Percentiles rank a stretch among this genome's conserved stretches.
Evolutionary conservation across 108 stramenopile genomes (phyloP).

Genomic region (Skeletonema grethae): DNA sequence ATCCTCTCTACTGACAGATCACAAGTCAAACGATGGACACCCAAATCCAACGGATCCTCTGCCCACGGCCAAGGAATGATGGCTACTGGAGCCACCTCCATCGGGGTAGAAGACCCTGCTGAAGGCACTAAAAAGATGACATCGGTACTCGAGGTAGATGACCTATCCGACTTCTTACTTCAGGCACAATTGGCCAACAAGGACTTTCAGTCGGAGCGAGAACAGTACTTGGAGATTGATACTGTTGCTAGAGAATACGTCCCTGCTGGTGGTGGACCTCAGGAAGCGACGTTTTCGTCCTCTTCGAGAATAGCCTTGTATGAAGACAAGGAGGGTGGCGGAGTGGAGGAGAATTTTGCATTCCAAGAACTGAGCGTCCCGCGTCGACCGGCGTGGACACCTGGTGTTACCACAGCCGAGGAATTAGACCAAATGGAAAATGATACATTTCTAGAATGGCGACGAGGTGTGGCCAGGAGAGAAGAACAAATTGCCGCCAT

Average conservation of each 20-base stretch:
- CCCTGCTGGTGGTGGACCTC: constrained; percentile 1
- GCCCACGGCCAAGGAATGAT: constrained; percentile 78
- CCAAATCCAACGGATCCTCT: constrained; percentile 65
- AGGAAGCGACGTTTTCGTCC: neutral
- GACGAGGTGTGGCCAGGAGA: constrained; percentile 85
- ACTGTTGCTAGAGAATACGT: constrained; percentile 37
- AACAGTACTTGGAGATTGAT: constrained; percentile 53
- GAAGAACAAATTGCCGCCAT: constrained; percentile 79
- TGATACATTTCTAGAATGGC: constrained; percentile 94
- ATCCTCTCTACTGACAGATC: constrained; percentile 25
- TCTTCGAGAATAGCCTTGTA: constrained; percentile 21
- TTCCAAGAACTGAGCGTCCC: constrained; percentile 93
- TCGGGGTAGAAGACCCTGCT: constrained; percentile 53
- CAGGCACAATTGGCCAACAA: constrained; percentile 93
- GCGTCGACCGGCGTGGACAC: constrained; percentile 90
- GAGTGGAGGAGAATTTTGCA: constrained; percentile 62
- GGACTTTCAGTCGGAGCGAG: constrained; percentile 87
- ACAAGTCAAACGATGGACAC: constrained; percentile 59
- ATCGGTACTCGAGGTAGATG: constrained; percentile 89
- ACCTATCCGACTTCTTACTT: constrained; percentile 92
- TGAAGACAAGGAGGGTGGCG: constrained; percentile 17
- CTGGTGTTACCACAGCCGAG: constrained; percentile 82
- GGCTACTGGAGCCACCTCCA: constrained; percentile 67
- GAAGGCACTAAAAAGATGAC: constrained; percentile 58
- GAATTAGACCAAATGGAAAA: constrained; percentile 90